These are phyloP conservation scores for Cyclotella baltica DNA, from an alignment of 108 stramenopile genomes.

Conservation along the genomic window DNA sequence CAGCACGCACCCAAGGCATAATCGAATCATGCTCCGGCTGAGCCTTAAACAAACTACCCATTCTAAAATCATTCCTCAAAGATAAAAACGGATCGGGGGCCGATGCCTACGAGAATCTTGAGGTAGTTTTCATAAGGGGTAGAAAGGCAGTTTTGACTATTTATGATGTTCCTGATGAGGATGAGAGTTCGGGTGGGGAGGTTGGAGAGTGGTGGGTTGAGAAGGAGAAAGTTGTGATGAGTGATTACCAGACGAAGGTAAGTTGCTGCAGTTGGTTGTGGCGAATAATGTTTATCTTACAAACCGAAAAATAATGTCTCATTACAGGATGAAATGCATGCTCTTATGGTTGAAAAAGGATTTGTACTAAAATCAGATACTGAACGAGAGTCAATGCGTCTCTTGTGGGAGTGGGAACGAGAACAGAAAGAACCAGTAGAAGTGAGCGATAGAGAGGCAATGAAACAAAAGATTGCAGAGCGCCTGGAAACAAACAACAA, in stretches of 20 bases:
- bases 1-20: no score
- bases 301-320: neutral
- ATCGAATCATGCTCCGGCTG: conserved; percentile 55
- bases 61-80: conserved; percentile 46
- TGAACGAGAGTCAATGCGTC: neutral
- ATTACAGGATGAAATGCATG: conserved; percentile 62
- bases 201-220: conserved; percentile 4
- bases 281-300: neutral
- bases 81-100: conserved; percentile 32
- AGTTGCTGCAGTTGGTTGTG: neutral
- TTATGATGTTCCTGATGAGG: conserved; percentile 32
- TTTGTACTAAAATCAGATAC: neutral
- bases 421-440: neutral
- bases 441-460: neutral
- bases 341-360: conserved; percentile 65
- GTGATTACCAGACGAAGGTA: conserved; percentile 61
- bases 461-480: conserved; percentile 7
- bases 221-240: conserved; percentile 59
- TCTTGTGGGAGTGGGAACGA: neutral
- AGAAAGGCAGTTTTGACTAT: conserved; percentile 52
- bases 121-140: conserved; percentile 34
- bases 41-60: conserved; percentile 44
- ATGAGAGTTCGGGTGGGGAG: neutral
- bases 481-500: no score
- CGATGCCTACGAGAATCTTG: conserved; percentile 43